Evolutionary conservation across 2,329 filamentous ascomycete species (phyloP).

Genomic region (Zymoseptoria tritici): DNA sequence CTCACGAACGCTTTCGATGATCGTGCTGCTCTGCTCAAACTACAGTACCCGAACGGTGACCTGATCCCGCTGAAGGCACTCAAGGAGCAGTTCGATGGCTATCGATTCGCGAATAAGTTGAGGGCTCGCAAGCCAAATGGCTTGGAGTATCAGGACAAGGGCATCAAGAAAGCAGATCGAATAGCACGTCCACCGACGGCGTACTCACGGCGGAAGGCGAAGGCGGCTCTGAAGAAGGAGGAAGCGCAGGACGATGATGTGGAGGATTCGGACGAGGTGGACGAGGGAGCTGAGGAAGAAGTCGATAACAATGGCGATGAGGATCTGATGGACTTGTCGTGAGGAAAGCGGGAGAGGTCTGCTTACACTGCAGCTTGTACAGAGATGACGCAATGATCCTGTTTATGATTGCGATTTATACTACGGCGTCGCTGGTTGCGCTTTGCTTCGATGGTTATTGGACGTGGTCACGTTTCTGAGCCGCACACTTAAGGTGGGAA

Average conservation of each 20-base stretch:
- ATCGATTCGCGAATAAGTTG: neutral
- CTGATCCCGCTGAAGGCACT: neutral
- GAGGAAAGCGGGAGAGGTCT: neutral
- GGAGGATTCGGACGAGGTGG: neutral
- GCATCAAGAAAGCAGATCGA: neutral
- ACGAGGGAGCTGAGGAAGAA: neutral
- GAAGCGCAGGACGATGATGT: neutral
- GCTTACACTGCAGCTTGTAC: neutral
- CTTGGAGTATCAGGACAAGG: neutral
- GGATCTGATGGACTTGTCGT: neutral
- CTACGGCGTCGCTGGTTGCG: too few relatives aligned
- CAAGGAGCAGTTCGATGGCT: neutral
- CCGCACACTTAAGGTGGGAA: too few relatives aligned
- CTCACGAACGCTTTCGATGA: neutral
- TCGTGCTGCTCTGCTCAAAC: neutral
- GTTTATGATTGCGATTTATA: too few relatives aligned
- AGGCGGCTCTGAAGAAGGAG: neutral
- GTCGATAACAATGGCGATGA: neutral
- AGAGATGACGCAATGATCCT: neutral
- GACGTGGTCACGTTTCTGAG: too few relatives aligned
- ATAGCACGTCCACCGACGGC: neutral
- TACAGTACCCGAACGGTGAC: neutral
- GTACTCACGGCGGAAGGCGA: neutral
- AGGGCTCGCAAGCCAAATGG: neutral
- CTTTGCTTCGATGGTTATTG: too few relatives aligned